Conservation (phyloP, 306 rosid genomes). For the Vigna reflexopilosa region DNA sequence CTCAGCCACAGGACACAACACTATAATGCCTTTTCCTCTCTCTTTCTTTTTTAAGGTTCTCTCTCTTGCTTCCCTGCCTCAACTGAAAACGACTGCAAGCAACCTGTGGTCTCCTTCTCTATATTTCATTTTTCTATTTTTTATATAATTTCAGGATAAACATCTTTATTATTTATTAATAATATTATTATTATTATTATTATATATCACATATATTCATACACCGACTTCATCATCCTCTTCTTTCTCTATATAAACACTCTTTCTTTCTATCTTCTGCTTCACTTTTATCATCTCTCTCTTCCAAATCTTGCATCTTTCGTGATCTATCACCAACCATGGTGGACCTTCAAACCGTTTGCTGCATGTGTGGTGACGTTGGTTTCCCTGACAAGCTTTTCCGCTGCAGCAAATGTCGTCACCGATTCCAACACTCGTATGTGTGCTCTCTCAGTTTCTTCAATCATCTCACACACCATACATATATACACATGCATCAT, state of each 20-base stretch:
- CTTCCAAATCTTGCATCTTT: background rate
- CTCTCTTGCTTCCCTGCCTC: constrained; percentile 45
- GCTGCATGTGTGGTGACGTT: constrained; percentile 98
- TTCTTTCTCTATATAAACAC: constrained; percentile 44
- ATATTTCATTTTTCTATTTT: constrained; percentile 16
- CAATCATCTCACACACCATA: background rate
- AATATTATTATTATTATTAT: background rate
- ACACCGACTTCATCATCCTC: constrained; percentile 64
- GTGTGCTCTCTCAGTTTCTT: background rate
- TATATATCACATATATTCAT: constrained; percentile 21
- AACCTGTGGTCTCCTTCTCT: constrained; percentile 69
- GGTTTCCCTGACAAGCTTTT: constrained; percentile 93
- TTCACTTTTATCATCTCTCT: background rate
- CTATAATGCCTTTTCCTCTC: constrained; percentile 46
- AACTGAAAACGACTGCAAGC: constrained; percentile 88
- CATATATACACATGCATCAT: background rate
- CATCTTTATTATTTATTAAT: background rate
- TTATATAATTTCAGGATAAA: background rate
- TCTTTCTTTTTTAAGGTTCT: constrained; percentile 57
- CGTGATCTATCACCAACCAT: constrained; percentile 36
- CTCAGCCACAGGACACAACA: constrained; percentile 42
- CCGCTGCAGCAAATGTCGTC: constrained; percentile 87
- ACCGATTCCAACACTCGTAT: constrained; percentile 96
- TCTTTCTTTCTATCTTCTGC: constrained; percentile 17
- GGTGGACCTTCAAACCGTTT: constrained; percentile 84